phyloP scores from a whole-genome alignment of 495 filamentous ascomycete genomes.

The Cercophora sp. region DNA sequence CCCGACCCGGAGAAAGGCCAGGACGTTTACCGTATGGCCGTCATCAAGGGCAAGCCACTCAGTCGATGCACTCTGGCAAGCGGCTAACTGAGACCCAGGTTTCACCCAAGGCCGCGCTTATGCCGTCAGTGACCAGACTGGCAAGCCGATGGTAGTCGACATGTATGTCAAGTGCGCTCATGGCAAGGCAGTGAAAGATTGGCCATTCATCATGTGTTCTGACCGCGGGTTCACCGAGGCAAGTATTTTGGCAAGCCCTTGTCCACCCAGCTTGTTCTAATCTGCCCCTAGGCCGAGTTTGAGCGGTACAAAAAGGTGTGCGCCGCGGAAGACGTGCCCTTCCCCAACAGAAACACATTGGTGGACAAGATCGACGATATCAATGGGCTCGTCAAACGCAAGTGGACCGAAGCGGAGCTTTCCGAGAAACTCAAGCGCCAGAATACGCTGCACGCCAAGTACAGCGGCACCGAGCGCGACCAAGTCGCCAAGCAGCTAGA shows the following conservation, averaged over 20 bases:
- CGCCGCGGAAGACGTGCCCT: slow-evolving; percentile 61
- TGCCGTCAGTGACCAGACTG: slow-evolving; percentile 64
- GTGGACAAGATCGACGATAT: slow-evolving; percentile 74
- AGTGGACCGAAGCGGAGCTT: slow-evolving; percentile 77
- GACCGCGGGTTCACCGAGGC: slow-evolving; percentile 72
- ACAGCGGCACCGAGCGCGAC: slow-evolving; percentile 59
- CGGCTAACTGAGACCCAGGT: slow-evolving; percentile 41
- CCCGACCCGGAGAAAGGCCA: slow-evolving; percentile 60
- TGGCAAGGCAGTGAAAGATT: slow-evolving; percentile 72
- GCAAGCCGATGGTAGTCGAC: slow-evolving; percentile 69
- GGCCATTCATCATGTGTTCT: slow-evolving; percentile 80
- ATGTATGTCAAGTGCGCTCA: slow-evolving; percentile 69
- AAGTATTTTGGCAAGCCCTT: slow-evolving; percentile 20
- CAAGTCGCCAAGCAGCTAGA: slow-evolving; percentile 58
- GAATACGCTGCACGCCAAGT: slow-evolving; percentile 56
- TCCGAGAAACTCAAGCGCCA: slow-evolving; percentile 69
- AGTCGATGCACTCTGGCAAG: not conserved
- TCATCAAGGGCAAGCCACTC: slow-evolving; percentile 70
- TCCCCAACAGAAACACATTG: slow-evolving; percentile 65
- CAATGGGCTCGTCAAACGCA: slow-evolving; percentile 68
- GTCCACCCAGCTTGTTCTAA: slow-evolving; percentile 19
- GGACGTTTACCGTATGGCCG: slow-evolving; percentile 76
- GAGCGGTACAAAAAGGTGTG: slow-evolving; percentile 77
- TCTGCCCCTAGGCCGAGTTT: slow-evolving; percentile 59
- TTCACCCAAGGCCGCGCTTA: slow-evolving; percentile 78